Conservation (phyloP, 23 red algal species). For the Gracilaria gracilis region DNA sequence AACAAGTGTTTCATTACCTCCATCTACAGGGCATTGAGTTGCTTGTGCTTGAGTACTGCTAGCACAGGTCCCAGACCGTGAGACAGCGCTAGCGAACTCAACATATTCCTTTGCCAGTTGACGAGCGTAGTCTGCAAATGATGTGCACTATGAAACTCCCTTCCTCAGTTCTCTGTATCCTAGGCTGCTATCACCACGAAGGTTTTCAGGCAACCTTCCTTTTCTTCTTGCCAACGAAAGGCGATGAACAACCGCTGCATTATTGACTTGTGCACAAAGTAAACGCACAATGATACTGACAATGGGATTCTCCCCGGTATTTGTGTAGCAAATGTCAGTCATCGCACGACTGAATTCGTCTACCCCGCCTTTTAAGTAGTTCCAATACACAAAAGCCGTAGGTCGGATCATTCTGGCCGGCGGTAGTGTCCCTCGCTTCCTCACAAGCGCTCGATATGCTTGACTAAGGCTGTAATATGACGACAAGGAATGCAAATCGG, state of each 20-base stretch:
- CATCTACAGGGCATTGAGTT: not conserved
- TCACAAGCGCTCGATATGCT: not conserved
- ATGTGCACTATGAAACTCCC: not conserved
- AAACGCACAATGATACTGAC: constrained; percentile 15
- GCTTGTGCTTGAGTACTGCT: not conserved
- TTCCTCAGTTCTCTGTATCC: constrained; percentile 1
- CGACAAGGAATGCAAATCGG: constrained; percentile 9
- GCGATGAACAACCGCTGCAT: constrained; percentile 21
- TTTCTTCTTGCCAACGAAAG: constrained; percentile 22
- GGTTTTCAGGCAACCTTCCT: not conserved
- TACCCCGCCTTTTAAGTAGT: constrained; percentile 28
- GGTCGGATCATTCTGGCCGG: constrained; percentile 18
- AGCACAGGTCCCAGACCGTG: not conserved
- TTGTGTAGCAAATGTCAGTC: constrained; percentile 35
- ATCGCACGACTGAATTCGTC: constrained; percentile 14
- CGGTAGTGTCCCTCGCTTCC: not conserved
- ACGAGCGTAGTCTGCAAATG: constrained; percentile 7
- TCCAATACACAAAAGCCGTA: constrained; percentile 42
- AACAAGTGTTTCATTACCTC: not conserved
- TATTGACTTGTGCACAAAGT: constrained; percentile 5
- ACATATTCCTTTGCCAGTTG: constrained; percentile 18
- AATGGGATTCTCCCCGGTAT: constrained; percentile 22
- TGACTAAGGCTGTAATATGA: constrained; percentile 30
- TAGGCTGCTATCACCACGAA: not conserved
- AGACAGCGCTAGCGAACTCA: not conserved